phyloP scores from a whole-genome alignment of 148 eudicot species.

The Nyssa sinensis region DNA sequence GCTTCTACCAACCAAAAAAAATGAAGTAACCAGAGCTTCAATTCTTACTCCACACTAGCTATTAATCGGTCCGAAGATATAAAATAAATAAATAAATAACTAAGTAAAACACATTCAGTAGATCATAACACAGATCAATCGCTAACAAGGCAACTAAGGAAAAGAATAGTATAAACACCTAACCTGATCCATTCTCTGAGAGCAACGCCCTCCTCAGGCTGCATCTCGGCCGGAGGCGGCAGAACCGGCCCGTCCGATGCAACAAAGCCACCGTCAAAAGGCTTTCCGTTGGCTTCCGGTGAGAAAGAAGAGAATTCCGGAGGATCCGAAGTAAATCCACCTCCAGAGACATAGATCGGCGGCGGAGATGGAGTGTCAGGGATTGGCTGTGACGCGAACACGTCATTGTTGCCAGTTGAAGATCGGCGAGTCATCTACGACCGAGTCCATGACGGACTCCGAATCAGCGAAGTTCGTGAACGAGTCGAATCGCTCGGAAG shows the following conservation, averaged over 20 bases:
- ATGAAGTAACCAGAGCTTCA: not conserved
- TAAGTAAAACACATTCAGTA: not conserved
- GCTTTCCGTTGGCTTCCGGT: conserved; percentile 22
- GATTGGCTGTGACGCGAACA: not conserved
- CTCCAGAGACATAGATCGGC: conserved; percentile 8
- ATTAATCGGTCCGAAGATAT: not conserved
- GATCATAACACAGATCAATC: not conserved
- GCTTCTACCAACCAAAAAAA: not conserved
- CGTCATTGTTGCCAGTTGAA: not conserved
- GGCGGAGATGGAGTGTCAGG: not conserved
- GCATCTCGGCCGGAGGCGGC: conserved; percentile 29
- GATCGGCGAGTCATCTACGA: conserved; percentile 14
- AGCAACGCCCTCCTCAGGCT: conserved; percentile 41
- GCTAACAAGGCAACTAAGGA: not conserved
- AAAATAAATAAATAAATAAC: not conserved
- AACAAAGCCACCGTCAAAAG: conserved; percentile 13
- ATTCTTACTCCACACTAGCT: not conserved
- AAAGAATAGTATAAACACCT: not conserved
- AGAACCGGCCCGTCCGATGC: conserved; percentile 27
- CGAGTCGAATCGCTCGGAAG: conserved; percentile 24
- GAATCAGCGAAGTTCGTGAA: conserved; percentile 31
- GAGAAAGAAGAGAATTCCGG: conserved; percentile 16
- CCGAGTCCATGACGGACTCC: conserved; percentile 23
- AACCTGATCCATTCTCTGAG: conserved; percentile 57
- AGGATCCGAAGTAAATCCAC: conserved; percentile 11